Evolutionary conservation across 306 rosid genomes (phyloP).

Genomic region (Aeschynomene evenia): DNA sequence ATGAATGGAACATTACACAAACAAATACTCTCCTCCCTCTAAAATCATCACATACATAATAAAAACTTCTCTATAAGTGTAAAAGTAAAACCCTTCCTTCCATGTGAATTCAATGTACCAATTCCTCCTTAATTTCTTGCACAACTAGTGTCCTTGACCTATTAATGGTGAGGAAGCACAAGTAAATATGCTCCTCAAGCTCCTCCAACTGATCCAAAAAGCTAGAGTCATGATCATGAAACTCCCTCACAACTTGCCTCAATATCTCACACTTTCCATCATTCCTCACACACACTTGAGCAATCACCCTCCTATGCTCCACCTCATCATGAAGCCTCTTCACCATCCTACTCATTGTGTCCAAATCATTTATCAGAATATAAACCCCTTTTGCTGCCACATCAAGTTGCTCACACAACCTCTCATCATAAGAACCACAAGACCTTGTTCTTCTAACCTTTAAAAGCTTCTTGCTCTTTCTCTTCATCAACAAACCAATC

Average conservation of each 20-base stretch:
- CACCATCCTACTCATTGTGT: constrained; percentile 77
- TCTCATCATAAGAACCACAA: constrained; percentile 6
- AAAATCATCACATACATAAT: no score
- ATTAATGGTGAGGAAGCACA: constrained; percentile 76
- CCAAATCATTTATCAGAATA: constrained; percentile 67
- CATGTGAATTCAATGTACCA: not conserved
- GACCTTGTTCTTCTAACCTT: constrained; percentile 3
- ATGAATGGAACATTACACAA: no score
- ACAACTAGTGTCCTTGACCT: constrained; percentile 68
- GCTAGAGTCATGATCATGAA: constrained; percentile 46
- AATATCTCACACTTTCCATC: constrained; percentile 46
- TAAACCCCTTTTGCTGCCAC: constrained; percentile 72
- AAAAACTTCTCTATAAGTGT: not conserved
- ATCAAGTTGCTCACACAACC: constrained; percentile 56
- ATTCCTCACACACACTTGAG: constrained; percentile 53
- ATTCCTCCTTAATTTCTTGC: constrained; percentile 42
- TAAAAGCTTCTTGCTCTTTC: constrained; percentile 18
- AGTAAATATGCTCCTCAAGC: constrained; percentile 77
- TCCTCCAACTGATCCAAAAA: constrained; percentile 77
- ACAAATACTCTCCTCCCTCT: no score
- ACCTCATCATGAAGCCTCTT: constrained; percentile 65
- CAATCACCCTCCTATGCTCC: constrained; percentile 56
- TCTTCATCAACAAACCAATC: constrained; percentile 38
- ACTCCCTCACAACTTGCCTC: constrained; percentile 56
- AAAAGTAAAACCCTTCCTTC: not conserved